These are phyloP conservation scores for Fusarium ambrosium DNA, from an alignment of 2,329 filamentous ascomycete species.

Conservation along the genomic window DNA sequence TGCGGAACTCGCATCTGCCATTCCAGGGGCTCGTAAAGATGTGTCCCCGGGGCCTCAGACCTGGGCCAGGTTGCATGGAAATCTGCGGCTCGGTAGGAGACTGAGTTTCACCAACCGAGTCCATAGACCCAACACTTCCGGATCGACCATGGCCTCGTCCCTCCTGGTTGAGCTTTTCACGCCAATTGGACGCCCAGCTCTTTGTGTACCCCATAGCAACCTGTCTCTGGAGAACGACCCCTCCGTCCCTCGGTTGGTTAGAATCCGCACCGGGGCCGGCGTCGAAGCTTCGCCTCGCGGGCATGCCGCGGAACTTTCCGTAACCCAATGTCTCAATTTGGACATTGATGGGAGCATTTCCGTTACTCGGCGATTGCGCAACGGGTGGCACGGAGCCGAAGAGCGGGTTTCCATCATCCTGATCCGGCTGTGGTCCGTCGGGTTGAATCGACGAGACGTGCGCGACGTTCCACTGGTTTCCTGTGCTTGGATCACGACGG, in stretches of 20 bases:
- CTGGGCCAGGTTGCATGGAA: slow-evolving; percentile 59
- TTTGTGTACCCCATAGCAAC: slow-evolving; percentile 70
- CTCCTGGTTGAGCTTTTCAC: slow-evolving; percentile 58
- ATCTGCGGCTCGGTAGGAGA: slow-evolving; percentile 47
- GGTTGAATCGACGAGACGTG: slow-evolving; percentile 70
- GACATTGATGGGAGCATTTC: slow-evolving; percentile 63
- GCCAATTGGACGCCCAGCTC: slow-evolving; percentile 62
- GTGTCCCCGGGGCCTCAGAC: slow-evolving; percentile 74
- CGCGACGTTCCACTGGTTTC: slow-evolving; percentile 82
- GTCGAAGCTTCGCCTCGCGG: slow-evolving; percentile 55
- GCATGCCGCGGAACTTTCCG: slow-evolving; percentile 68
- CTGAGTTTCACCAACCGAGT: slow-evolving; percentile 51
- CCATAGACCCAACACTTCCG: slow-evolving; percentile 50
- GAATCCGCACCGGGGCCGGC: slow-evolving; percentile 33
- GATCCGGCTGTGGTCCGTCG: slow-evolving; percentile 50
- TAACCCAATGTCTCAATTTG: slow-evolving; percentile 69
- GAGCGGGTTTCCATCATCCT: slow-evolving; percentile 37
- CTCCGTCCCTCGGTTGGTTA: slow-evolving; percentile 32
- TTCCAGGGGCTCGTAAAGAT: slow-evolving; percentile 89
- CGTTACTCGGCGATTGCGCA: slow-evolving; percentile 20
- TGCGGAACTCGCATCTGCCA: slow-evolving; percentile 86
- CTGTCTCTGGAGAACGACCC: slow-evolving; percentile 63
- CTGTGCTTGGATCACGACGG: slow-evolving; percentile 77
- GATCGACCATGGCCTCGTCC: slow-evolving; percentile 47
- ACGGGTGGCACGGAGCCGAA: slow-evolving; percentile 44